Conservation (phyloP, 1,284 basidiomycete genomes). For the Pseudozyma sp. region DNA sequence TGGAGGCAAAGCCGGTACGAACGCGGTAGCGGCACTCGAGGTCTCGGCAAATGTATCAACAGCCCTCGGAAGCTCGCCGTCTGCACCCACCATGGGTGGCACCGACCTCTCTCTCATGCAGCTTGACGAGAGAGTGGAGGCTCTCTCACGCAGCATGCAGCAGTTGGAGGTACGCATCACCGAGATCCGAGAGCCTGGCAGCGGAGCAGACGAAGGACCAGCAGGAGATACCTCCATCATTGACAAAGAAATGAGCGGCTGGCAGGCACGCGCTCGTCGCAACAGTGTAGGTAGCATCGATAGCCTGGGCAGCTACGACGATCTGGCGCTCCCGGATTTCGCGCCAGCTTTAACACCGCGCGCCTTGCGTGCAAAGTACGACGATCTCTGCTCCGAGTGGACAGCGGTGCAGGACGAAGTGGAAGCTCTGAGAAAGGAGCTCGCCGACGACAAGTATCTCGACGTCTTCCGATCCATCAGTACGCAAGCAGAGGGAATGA, state of each 20-base stretch:
- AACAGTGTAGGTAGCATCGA: slow-evolving; percentile 36
- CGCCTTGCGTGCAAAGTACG: slow-evolving; percentile 30
- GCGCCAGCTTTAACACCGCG: slow-evolving; percentile 28
- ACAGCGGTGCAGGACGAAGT: slow-evolving; percentile 82
- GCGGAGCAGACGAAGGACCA: background rate
- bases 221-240: slow-evolving; percentile 40
- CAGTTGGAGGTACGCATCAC: slow-evolving; percentile 44
- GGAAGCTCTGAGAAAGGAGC: slow-evolving; percentile 83
- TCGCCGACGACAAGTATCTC: slow-evolving; percentile 95
- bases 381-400: slow-evolving; percentile 75
- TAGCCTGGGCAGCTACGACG: slow-evolving; percentile 46
- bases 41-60: background rate
- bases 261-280: slow-evolving; percentile 22
- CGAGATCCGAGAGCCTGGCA: slow-evolving; percentile 12
- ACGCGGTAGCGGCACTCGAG: background rate
- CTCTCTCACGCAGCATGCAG: slow-evolving; percentile 70
- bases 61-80: slow-evolving; percentile 1
- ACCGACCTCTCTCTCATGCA: slow-evolving; percentile 83
- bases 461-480: slow-evolving; percentile 91
- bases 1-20: slow-evolving; percentile 5
- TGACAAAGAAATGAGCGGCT: slow-evolving; percentile 33
- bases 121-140: slow-evolving; percentile 82
- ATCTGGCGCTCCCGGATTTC: slow-evolving; percentile 38
- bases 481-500: slow-evolving; percentile 94
- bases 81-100: slow-evolving; percentile 68